phyloP scores from a whole-genome alignment of 495 filamentous ascomycete species.

The Aspergillus ostianus region DNA sequence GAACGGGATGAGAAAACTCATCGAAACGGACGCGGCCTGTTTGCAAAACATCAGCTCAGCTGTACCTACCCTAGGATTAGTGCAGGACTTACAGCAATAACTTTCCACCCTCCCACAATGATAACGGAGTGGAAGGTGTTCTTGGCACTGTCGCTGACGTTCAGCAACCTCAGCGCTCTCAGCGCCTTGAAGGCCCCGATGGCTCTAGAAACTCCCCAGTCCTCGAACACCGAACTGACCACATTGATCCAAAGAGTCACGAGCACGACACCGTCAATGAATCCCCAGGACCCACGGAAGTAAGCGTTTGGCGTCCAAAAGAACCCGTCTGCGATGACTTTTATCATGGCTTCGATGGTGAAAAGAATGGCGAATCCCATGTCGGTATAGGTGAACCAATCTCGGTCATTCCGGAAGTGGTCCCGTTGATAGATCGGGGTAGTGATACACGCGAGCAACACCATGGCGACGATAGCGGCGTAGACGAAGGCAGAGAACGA shows the following conservation, averaged over 20 bases:
- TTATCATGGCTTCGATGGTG: conserved; percentile 83
- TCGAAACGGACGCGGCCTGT: conserved; percentile 83
- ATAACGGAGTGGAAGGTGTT: conserved; percentile 97
- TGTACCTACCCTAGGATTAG: neutral
- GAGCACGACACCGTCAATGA: conserved; percentile 92
- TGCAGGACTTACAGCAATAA: conserved; percentile 56
- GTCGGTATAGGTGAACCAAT: conserved; percentile 95
- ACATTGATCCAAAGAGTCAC: conserved; percentile 97
- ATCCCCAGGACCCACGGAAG: conserved; percentile 93
- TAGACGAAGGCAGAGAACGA: conserved; percentile 92
- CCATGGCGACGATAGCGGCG: conserved; percentile 92
- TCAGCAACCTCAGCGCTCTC: conserved; percentile 86
- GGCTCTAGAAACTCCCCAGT: conserved; percentile 79
- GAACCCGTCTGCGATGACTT: conserved; percentile 93
- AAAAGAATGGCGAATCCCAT: conserved; percentile 87
- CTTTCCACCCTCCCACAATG: conserved; percentile 87
- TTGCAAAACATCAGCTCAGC: conserved; percentile 6
- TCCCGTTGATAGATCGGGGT: conserved; percentile 90
- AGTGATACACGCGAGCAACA: conserved; percentile 88
- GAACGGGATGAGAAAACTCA: conserved; percentile 93
- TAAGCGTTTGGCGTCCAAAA: conserved; percentile 98
- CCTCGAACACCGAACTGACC: conserved; percentile 69
- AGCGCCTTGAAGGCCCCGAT: conserved; percentile 98
- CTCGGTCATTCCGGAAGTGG: conserved; percentile 72
- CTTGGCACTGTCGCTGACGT: conserved; percentile 92